Evolutionary conservation across 176 grass and related monocot species (phyloP).

Genomic region (Calamus simplicifolius): DNA sequence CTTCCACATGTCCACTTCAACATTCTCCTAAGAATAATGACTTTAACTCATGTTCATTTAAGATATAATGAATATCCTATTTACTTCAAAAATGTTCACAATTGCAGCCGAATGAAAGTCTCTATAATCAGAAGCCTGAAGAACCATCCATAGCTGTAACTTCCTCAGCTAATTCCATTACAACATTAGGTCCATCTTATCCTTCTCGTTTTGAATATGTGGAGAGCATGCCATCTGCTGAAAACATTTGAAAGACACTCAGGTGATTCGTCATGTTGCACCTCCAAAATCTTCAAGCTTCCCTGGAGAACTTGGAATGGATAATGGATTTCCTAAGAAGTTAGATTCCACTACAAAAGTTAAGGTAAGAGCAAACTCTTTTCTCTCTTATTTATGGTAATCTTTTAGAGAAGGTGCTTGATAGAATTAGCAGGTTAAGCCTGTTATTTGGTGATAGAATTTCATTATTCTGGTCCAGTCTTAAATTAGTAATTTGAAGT

Average conservation of each 20-base stretch:
- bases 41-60: no score
- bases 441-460: no score
- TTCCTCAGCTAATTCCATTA: slow-evolving; percentile 28
- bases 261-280: slow-evolving; percentile 64
- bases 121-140: slow-evolving; percentile 97
- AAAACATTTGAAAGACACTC: slow-evolving; percentile 34
- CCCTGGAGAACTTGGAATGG: slow-evolving; percentile 90
- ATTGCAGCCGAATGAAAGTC: slow-evolving; percentile 72
- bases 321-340: slow-evolving; percentile 66
- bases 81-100: not conserved
- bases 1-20: no score
- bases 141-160: slow-evolving; percentile 46
- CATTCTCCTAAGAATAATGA: not conserved
- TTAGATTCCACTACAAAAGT: slow-evolving; percentile 48
- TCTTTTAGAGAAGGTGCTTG: not conserved
- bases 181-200: slow-evolving; percentile 33
- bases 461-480: no score
- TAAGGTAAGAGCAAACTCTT: slow-evolving; percentile 33
- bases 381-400: not conserved
- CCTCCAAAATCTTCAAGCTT: slow-evolving; percentile 88
- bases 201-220: slow-evolving; percentile 86
- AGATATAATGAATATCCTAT: no score
- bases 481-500: no score
- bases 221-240: slow-evolving; percentile 37
- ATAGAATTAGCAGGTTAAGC: not conserved